Base-by-base conservation (phyloP, 768 basidiomycete genomes). In the Infundibulicybe gibba region DNA sequence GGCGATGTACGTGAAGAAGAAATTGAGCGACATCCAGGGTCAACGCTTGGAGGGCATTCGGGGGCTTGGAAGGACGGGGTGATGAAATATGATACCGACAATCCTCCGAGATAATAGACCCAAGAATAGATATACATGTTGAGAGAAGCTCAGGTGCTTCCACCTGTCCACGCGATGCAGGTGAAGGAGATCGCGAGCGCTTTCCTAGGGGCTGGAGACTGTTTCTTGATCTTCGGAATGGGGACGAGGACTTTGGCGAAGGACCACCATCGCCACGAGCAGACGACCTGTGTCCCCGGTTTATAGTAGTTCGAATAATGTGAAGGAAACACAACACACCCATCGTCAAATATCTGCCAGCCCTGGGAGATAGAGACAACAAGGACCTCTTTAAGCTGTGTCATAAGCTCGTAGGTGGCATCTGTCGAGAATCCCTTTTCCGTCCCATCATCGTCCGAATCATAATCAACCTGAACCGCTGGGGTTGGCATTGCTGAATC, bases 1-100 rank as follows among this genome's bases (percentile, higher is more conserved):
- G 68, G 5, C 70, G 68, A 52, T 85, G 78, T 21, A 68, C 64
- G 48, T 80, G 71, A 17, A 82, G 63, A 19, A 94, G 73, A 52
- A 81, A 77, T 49, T 79, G 79, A 3, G 86, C 86, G 16, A 91
- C 75, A 61, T 90, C 87, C 30, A 94, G 65, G 3, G 75, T 76
- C 21, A 85, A 61, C 1, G 80, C 75, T 55, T 92, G 90, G n/a
- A 94, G 64, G 3, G 87, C 72, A 57, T 89, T 80, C 3, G 89
- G 86, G 12, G 90, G 90, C 21, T 79, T 74, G 0, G 70, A 70
- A 2, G 83, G 87, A 3, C 84, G 75, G 13, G 84, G 81, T 8
- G 65, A 70, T 10, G 73, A 62, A 2, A 79, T 72, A 50, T 76
- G 75, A 62, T 79, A 87, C 2, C 87, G 80, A 57, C 87, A 87